These are phyloP conservation scores for Mrakia frigida DNA, from an alignment of 768 basidiomycete genomes.

Conservation along the genomic window DNA sequence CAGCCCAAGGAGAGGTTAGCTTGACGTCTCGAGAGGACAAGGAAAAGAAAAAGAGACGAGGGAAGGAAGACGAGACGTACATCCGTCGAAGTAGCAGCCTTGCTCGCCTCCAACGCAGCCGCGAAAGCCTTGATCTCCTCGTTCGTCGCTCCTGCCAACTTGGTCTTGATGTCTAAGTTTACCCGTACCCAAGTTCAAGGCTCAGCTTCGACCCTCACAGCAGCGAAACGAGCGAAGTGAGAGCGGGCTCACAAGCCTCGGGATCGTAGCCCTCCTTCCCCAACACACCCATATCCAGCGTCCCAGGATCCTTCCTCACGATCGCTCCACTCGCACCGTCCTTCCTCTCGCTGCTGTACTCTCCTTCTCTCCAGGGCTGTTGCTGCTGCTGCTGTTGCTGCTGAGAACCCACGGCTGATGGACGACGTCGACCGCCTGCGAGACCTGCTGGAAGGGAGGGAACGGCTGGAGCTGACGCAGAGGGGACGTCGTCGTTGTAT, in stretches of 20 bases:
- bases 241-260: conserved; percentile 66
- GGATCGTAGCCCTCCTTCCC: conserved; percentile 80
- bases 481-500: conserved; percentile 61
- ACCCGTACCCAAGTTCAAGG: background rate
- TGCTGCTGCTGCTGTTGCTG: too few relatives aligned
- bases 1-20: background rate
- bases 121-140: conserved; percentile 50
- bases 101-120: conserved; percentile 68
- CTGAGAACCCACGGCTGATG: background rate
- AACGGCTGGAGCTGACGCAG: conserved; percentile 49
- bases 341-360: conserved; percentile 8
- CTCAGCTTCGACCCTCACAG: background rate
- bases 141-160: conserved; percentile 43
- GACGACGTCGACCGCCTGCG: conserved; percentile 7
- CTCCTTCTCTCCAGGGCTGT: conserved; percentile 6
- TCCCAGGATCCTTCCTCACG: conserved; percentile 37
- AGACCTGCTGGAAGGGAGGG: conserved; percentile 53
- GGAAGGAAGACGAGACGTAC: background rate
- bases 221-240: background rate
- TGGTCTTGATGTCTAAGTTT: conserved; percentile 40
- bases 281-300: conserved; percentile 57
- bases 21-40: background rate
- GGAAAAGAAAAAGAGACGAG: background rate
- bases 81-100: conserved; percentile 68
- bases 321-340: conserved; percentile 1